Conservation (phyloP, 2,329 filamentous ascomycete species). For the Cryphonectria japonica region DNA sequence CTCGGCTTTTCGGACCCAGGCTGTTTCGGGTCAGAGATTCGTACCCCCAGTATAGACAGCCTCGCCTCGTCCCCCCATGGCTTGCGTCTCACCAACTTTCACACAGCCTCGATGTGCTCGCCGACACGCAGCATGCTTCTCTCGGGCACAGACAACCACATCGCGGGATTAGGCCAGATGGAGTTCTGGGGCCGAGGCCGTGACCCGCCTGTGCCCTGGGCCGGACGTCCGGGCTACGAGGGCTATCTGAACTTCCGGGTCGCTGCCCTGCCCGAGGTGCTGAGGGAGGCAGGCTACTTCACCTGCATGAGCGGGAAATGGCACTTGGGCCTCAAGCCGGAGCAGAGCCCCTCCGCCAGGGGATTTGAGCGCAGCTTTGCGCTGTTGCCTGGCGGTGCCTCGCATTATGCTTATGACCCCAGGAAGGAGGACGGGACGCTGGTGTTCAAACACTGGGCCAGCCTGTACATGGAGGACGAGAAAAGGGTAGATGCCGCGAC, state of each 20-base stretch:
- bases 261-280: slow-evolving; percentile 37
- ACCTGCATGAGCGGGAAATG: slow-evolving; percentile 41
- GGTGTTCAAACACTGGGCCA: slow-evolving; percentile 38
- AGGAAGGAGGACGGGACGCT: slow-evolving; percentile 34
- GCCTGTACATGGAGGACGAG: slow-evolving; percentile 45
- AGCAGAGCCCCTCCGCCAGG: slow-evolving; percentile 57
- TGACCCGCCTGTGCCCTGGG: slow-evolving; percentile 4
- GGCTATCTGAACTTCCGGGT: slow-evolving; percentile 39
- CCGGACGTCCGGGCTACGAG: slow-evolving; percentile 34
- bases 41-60: slow-evolving; percentile 60
- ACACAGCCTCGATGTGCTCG: slow-evolving; percentile 63
- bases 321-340: slow-evolving; percentile 54
- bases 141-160: slow-evolving; percentile 45
- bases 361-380: slow-evolving; percentile 65
- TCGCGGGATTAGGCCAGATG: slow-evolving; percentile 21
- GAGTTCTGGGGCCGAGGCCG: slow-evolving; percentile 2
- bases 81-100: slow-evolving; percentile 61
- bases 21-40: slow-evolving; percentile 61
- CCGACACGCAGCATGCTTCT: slow-evolving; percentile 64
- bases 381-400: slow-evolving; percentile 62
- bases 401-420: slow-evolving; percentile 58
- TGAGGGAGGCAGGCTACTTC: slow-evolving; percentile 39
- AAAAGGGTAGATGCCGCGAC: slow-evolving; percentile 43
- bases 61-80: slow-evolving; percentile 48
- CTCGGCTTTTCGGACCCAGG: slow-evolving; percentile 50